These are phyloP conservation scores for Pyrenophora teres DNA, from an alignment of 2,329 filamentous ascomycete genomes.

Conservation along the genomic window DNA sequence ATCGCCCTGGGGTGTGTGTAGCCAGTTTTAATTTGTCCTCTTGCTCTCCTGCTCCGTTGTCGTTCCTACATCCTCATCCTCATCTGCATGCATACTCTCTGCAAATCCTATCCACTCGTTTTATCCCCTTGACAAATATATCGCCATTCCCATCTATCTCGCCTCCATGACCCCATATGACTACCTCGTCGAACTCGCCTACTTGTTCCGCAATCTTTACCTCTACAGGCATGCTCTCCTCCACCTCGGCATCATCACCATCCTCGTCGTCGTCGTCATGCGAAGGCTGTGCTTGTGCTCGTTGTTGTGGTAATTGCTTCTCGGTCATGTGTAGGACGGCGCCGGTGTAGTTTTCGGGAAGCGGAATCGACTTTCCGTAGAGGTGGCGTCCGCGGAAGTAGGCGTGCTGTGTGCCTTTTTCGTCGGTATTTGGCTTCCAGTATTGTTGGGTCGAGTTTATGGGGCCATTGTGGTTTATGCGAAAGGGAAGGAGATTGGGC, in stretches of 20 bases:
- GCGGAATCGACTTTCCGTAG: conserved; percentile 65
- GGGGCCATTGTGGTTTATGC: conserved; percentile 76
- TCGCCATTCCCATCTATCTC: conserved; percentile 66
- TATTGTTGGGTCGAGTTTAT: conserved; percentile 67
- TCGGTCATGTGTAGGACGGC: conserved; percentile 39
- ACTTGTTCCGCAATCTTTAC: conserved; percentile 61
- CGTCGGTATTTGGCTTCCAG: conserved; percentile 66
- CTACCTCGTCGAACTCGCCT: conserved; percentile 72
- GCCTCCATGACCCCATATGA: conserved; percentile 84
- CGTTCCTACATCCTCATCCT: conserved; percentile 13
- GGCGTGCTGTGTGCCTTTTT: conserved; percentile 27
- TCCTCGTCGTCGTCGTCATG: conserved; percentile 20
- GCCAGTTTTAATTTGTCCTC: background rate
- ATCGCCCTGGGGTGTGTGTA: too few species aligned
- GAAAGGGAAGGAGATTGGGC: conserved; percentile 78
- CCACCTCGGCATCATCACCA: conserved; percentile 15
- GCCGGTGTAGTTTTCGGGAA: conserved; percentile 74
- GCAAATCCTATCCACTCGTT: conserved; percentile 82
- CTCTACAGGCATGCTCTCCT: conserved; percentile 29
- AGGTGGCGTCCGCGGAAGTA: conserved; percentile 73
- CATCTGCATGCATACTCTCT: conserved; percentile 54
- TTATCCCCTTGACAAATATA: conserved; percentile 72
- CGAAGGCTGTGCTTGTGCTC: background rate
- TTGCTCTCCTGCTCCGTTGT: background rate
- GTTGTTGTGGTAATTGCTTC: conserved; percentile 22